Conservation (phyloP, 768 basidiomycete species). For the Termitomyces sp. region DNA sequence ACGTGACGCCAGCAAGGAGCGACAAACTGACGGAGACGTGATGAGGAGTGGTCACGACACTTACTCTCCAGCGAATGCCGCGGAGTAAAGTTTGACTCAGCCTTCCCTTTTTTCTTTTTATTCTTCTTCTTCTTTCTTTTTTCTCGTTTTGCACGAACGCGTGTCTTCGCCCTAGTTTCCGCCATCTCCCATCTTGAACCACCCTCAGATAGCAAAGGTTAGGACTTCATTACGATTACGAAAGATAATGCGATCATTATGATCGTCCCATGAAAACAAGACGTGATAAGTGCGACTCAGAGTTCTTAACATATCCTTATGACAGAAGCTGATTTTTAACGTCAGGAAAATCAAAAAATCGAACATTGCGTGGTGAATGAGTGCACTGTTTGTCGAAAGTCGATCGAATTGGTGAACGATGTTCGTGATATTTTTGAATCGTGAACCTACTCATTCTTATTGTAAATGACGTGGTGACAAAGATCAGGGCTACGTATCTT, state of each 20-base stretch:
- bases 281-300: not conserved
- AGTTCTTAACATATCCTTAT: not conserved
- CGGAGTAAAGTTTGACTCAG: not conserved
- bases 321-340: not conserved
- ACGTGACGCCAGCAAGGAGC: too few species aligned
- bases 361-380: not conserved
- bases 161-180: too few species aligned
- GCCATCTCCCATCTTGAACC: too few species aligned
- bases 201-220: too few species aligned
- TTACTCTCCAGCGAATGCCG: not conserved
- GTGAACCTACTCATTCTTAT: not conserved
- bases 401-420: not conserved
- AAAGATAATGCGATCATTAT: too few species aligned
- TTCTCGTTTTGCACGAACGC: too few species aligned
- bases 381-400: not conserved
- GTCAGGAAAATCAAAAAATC: not conserved
- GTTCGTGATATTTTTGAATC: not conserved
- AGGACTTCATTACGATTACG: too few species aligned
- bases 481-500: not conserved
- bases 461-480: not conserved
- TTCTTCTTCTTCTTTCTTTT: too few species aligned
- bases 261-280: too few species aligned
- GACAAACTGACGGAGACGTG: not conserved
- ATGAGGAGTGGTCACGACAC: not conserved
- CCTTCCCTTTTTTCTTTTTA: not conserved